A percentile compares a stretch with the other conserved stretches of the same genome.
These are phyloP conservation scores for Coemansia aciculifera DNA, from an alignment of 192 early-diverging fungal genomes.

Conservation along the genomic window DNA sequence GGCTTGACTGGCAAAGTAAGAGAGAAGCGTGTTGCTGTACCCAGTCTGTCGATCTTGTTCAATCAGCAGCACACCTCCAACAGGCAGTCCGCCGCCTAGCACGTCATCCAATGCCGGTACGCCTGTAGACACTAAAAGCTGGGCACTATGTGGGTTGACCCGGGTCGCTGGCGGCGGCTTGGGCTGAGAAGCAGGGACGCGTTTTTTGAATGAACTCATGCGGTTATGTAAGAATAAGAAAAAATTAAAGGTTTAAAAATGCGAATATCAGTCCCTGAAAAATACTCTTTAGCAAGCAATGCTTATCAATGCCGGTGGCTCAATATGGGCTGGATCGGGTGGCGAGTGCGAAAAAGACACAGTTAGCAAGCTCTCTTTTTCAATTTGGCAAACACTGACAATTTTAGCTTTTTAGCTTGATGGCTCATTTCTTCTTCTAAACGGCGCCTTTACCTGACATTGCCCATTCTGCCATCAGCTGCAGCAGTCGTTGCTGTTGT, in stretches of 20 bases:
- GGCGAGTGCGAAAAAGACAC: too few relatives aligned
- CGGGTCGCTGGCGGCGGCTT: slow-evolving; percentile 71
- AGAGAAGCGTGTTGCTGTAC: slow-evolving; percentile 75
- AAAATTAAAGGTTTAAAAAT: not conserved
- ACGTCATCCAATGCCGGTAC: slow-evolving; percentile 84
- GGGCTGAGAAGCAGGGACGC: slow-evolving; percentile 58
- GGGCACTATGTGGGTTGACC: slow-evolving; percentile 75
- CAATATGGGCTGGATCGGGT: not conserved
- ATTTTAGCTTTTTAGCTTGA: not conserved
- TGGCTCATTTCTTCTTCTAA: not conserved
- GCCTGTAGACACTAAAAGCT: slow-evolving; percentile 78
- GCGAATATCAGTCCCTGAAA: not conserved
- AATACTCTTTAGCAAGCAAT: not conserved
- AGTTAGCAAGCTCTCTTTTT: not conserved
- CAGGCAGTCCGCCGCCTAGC: slow-evolving; percentile 82
- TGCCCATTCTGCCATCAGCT: not conserved
- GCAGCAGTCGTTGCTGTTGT: not conserved
- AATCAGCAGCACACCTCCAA: slow-evolving; percentile 77
- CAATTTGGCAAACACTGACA: not conserved
- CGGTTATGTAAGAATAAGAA: not conserved
- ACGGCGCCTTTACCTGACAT: not conserved
- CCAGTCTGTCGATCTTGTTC: slow-evolving; percentile 77
- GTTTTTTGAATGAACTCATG: slow-evolving; percentile 58
- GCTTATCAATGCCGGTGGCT: not conserved
- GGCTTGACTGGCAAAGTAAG: slow-evolving; percentile 87